Percentiles rank a stretch among this genome's conserved stretches.
Conservation (phyloP, 164 flowering plant species). For the Umbilicus rupestris region DNA sequence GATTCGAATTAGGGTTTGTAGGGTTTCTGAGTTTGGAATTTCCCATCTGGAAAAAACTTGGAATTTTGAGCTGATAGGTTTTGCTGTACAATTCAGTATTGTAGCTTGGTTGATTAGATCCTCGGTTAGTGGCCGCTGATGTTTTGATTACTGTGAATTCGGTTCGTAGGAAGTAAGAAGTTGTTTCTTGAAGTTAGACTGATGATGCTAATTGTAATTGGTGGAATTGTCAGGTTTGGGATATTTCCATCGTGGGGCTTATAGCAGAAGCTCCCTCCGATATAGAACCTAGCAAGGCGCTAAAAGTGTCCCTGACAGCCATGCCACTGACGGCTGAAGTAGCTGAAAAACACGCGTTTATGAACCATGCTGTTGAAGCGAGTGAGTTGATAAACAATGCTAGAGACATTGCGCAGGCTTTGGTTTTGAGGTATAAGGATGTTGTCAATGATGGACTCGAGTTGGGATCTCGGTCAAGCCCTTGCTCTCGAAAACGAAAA, state of each 20-base stretch:
- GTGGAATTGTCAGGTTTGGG: slow-evolving; percentile 52
- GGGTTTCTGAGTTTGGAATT: neutral
- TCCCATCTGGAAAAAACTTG: neutral
- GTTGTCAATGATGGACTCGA: slow-evolving; percentile 80
- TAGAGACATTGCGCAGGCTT: slow-evolving; percentile 62
- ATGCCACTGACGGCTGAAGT: slow-evolving; percentile 64
- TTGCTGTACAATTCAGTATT: neutral
- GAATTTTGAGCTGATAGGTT: neutral
- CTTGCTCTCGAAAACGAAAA: no score
- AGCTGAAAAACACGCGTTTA: slow-evolving; percentile 80
- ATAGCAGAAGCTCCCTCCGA: slow-evolving; percentile 82
- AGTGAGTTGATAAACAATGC: slow-evolving; percentile 62
- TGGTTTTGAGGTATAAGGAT: slow-evolving; percentile 75
- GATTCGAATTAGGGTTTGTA: neutral
- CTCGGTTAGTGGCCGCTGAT: neutral
- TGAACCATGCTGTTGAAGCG: slow-evolving; percentile 70
- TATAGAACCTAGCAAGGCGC: slow-evolving; percentile 81
- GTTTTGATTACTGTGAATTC: neutral
- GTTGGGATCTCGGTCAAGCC: slow-evolving; percentile 54
- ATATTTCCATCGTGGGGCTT: slow-evolving; percentile 98
- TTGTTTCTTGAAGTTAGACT: neutral
- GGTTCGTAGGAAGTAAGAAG: neutral
- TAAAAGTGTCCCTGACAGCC: slow-evolving; percentile 70
- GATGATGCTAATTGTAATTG: neutral
- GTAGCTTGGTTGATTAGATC: neutral